Evolutionary conservation across 1,284 basidiomycete species (phyloP), one percentile per base, ranked within the genome.

Genomic region (Pholiota adiposa): DNA sequence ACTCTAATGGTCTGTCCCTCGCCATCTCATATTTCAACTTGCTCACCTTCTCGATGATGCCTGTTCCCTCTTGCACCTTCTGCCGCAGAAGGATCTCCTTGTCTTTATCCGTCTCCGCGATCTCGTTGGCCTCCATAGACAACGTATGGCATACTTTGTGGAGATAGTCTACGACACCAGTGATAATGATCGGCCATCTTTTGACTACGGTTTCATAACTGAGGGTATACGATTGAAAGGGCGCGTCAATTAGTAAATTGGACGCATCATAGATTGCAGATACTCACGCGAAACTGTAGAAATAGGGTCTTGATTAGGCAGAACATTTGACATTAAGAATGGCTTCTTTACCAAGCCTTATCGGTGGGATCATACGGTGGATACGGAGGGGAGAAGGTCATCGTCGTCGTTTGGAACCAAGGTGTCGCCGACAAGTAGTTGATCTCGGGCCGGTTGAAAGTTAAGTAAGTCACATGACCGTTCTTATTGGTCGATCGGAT

Each of bases 21-120:
- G 86, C 89, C 90, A 98, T 96, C 70, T 92, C 88, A 76, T 97
- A 92, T 76, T 96, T 97, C 63, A 98, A 78, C 68, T 86, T 86
- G 67, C 91, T 89, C 59, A 96, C 81, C 66, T 85, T 81, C 58
- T 87, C 83, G 59, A 99, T 96, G 67, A 97, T 87, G 18, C 68
- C 75, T 72, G 93, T 96, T 4, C 92, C 94, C 72, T 98, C 94
- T 70, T 96, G 91, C 7, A 90, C 76, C 68, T 80, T 84, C 61
- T 68, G 75, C n/a, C 77, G 59, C 65, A 67, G 27, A 18, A 29
- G 21, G 3, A 51, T 52, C 38, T 61, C 66, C 40, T 58, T 62
- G 23, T 31, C 60, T 33, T 60, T 63, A 59, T 61, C 56, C 21
- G 38, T 40, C 38, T 68, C 64, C 58, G 63, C 66, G 21, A 51